Evolutionary conservation across 108 stramenopile genomes (phyloP).

Genomic region (Discostella pseudostelligera): DNA sequence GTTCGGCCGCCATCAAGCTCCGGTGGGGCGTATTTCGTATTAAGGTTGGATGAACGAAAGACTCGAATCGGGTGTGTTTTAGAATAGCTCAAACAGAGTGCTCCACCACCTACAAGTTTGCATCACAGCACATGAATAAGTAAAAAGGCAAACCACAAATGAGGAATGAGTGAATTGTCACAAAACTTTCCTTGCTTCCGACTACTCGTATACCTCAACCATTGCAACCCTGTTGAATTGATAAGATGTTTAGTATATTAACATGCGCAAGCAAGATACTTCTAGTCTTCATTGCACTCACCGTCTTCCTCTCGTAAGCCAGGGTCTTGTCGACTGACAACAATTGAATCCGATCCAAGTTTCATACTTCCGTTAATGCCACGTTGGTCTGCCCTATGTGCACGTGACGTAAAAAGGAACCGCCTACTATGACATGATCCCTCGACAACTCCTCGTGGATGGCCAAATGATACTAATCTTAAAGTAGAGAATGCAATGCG

Average conservation of each 20-base stretch:
- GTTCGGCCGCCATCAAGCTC: constrained; percentile 21
- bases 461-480: constrained; percentile 28
- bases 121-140: background rate
- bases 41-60: constrained; percentile 39
- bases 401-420: constrained; percentile 10
- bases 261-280: background rate
- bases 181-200: constrained; percentile 26
- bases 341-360: constrained; percentile 53
- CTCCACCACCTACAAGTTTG: constrained; percentile 15
- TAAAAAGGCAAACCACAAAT: background rate
- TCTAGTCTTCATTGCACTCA: background rate
- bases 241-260: background rate
- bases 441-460: constrained; percentile 10
- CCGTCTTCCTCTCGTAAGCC: constrained; percentile 41
- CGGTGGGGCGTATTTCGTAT: constrained; percentile 23
- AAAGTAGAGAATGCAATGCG: background rate
- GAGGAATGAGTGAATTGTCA: background rate
- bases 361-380: constrained; percentile 48
- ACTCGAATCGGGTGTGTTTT: constrained; percentile 27
- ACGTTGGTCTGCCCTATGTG: constrained; percentile 36
- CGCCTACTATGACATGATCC: constrained; percentile 25
- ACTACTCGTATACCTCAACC: constrained; percentile 37
- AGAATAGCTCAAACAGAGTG: constrained; percentile 24
- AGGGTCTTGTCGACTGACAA: constrained; percentile 43
- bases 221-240: constrained; percentile 10